Conservation (phyloP, 352 stramenopile species). For the Globisporangium splendens region DNA sequence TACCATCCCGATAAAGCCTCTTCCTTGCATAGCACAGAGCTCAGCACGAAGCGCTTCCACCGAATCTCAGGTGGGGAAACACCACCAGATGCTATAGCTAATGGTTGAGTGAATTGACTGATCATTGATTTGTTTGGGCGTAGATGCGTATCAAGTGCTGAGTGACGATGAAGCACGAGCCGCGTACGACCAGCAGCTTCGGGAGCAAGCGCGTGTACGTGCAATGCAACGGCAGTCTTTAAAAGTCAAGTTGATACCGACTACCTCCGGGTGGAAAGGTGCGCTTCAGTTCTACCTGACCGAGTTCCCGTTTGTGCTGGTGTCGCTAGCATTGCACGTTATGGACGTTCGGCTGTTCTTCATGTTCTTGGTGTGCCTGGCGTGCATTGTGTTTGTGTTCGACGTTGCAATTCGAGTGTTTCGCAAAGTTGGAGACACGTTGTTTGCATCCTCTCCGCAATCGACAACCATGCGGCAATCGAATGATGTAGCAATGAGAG, state of each 20-base stretch:
- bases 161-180: conserved; percentile 17
- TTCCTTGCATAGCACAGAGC: conserved; percentile 14
- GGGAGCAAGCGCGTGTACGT: conserved; percentile 21
- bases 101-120: not conserved
- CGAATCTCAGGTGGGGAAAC: conserved; percentile 25
- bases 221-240: conserved; percentile 13
- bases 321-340: conserved; percentile 13
- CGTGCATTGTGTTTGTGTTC: conserved; percentile 23
- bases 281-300: conserved; percentile 27
- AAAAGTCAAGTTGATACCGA: conserved; percentile 5
- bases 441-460: conserved; percentile 55
- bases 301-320: conserved; percentile 24
- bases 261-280: conserved; percentile 3
- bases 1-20: conserved; percentile 71
- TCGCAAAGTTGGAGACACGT: conserved; percentile 3
- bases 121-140: not conserved
- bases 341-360: conserved; percentile 22
- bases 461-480: not conserved
- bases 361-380: conserved; percentile 22
- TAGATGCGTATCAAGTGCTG: conserved; percentile 32
- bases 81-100: not conserved
- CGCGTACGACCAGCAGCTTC: conserved; percentile 25
- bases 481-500: conserved; percentile 75
- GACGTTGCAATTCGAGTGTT: conserved; percentile 17
- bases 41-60: conserved; percentile 31